These are phyloP conservation scores for Arthromyces matolae DNA, from an alignment of 768 basidiomycete genomes.

Conservation along the genomic window DNA sequence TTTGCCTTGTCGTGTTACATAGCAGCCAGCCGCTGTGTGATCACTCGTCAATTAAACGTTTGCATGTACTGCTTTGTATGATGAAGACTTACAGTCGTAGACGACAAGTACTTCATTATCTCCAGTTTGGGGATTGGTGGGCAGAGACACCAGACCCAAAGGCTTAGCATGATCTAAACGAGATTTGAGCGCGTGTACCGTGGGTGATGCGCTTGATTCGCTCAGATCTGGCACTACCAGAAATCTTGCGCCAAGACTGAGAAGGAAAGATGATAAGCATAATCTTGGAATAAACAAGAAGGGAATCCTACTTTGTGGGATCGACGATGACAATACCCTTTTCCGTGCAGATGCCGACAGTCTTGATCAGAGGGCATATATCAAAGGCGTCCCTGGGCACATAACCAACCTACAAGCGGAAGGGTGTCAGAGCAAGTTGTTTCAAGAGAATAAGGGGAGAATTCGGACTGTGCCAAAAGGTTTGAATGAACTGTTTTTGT, in stretches of 20 bases:
- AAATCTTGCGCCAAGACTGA: slow-evolving; percentile 34
- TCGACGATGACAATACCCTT: slow-evolving; percentile 64
- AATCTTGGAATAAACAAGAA: not conserved
- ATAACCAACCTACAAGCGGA: slow-evolving; percentile 51
- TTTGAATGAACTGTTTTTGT: slow-evolving; percentile 45
- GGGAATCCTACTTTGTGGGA: slow-evolving; percentile 55
- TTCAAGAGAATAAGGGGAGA: not conserved
- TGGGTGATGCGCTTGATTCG: slow-evolving; percentile 33
- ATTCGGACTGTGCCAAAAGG: slow-evolving; percentile 61
- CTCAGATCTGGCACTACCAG: slow-evolving; percentile 59
- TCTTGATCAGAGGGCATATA: slow-evolving; percentile 56
- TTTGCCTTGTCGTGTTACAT: slow-evolving; percentile 65
- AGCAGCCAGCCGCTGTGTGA: slow-evolving; percentile 72
- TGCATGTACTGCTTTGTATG: not conserved
- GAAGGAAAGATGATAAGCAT: slow-evolving; percentile 23
- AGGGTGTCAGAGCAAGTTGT: slow-evolving; percentile 1
- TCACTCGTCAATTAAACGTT: no score
- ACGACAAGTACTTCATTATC: slow-evolving; percentile 58
- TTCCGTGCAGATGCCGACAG: slow-evolving; percentile 61
- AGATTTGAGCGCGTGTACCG: slow-evolving; percentile 51
- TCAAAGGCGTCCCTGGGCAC: slow-evolving; percentile 69
- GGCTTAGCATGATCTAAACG: slow-evolving; percentile 57
- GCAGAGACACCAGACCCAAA: slow-evolving; percentile 57
- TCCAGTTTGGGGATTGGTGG: slow-evolving; percentile 29
- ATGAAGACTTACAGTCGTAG: slow-evolving; percentile 58